Base-by-base conservation (phyloP, 2,329 filamentous ascomycete species). In the Fusarium sp. region DNA sequence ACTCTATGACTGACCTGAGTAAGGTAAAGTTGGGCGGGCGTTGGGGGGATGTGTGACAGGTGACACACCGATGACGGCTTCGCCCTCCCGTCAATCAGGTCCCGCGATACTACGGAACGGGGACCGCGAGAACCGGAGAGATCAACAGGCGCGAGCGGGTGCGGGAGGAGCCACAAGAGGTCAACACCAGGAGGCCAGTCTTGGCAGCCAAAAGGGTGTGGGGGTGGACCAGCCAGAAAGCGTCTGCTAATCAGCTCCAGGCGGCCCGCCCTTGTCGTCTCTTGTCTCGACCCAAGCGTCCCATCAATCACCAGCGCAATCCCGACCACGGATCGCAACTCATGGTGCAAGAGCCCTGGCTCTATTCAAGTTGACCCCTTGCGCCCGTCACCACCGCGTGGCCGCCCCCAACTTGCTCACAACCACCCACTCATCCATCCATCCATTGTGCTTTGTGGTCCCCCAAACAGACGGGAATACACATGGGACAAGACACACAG, bases 381-480 rank as follows among this genome's bases (percentile, higher is more conserved):
- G 71, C 75, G 74, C 74, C 74, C 75, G 75, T 77, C 69, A 66
- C 53, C 62, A 66, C 66, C 63, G 64, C 63, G 69, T 75, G 71
- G 59, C 69, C 55, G 67, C 73, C 75, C 75, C 70, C 75, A 74
- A 71, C 51, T 42, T 59, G 59, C 60, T 38, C 51, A 44, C 59
- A 55, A 46, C n/a, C 57, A 60, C 24, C 44, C 29, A 31, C 11
- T 4, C 38, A 40, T 11, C 35, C 42, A 46, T 46, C 22, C 42
- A 44, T 44, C n/a, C 46, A 46, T 46, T 46, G 61, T 29, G 8
- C 44, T 29, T 27, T 35, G 55, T 51, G 38, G 17, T 31, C 36
- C 31, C 70, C 67, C 67, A 67, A 72, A 51, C 49, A 33, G 20
- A 51, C 36, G 53, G 35, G 55, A 44, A 29, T 20, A 36, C 46